Evolutionary conservation across 345 rosid genomes (phyloP).

Genomic region (rapeseed (Brassica napus)): DNA sequence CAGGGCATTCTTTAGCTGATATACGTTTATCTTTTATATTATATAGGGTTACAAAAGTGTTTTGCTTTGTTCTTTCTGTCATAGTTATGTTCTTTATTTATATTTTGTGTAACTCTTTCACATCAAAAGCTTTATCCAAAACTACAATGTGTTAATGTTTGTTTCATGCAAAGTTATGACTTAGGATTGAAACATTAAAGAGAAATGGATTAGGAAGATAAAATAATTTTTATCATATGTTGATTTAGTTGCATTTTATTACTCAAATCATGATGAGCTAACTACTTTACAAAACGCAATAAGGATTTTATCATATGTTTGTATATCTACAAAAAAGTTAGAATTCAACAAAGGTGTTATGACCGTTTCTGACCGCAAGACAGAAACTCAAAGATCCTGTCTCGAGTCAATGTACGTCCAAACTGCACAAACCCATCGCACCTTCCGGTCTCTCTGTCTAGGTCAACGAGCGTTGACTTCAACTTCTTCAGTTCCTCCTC

Average conservation of each 20-base stretch:
- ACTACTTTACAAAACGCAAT: neutral
- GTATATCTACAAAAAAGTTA: neutral
- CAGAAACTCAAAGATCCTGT: neutral
- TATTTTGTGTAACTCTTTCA: slow-evolving; percentile 17
- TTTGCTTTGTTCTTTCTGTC: slow-evolving; percentile 19
- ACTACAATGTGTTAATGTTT: slow-evolving; percentile 6
- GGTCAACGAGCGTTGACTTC: neutral
- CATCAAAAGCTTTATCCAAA: slow-evolving; percentile 17
- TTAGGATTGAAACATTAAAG: neutral
- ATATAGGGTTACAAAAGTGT: slow-evolving; percentile 32
- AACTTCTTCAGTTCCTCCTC: neutral
- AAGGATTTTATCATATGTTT: too few species aligned
- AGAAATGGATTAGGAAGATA: neutral
- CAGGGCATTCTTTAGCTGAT: slow-evolving; percentile 35
- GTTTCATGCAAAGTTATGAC: neutral
- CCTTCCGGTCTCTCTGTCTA: neutral
- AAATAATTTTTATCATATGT: too few species aligned
- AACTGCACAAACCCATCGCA: neutral
- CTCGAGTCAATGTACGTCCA: neutral
- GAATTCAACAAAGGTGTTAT: neutral
- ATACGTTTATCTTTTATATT: slow-evolving; percentile 33
- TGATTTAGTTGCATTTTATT: neutral
- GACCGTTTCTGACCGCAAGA: neutral
- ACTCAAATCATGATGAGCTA: neutral
- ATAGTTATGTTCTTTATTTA: slow-evolving; percentile 22